Evolutionary conservation across 2,329 filamentous ascomycete species (phyloP), one percentile per base, ranked within the genome.

Genomic region (Botryotinia calthae): DNA sequence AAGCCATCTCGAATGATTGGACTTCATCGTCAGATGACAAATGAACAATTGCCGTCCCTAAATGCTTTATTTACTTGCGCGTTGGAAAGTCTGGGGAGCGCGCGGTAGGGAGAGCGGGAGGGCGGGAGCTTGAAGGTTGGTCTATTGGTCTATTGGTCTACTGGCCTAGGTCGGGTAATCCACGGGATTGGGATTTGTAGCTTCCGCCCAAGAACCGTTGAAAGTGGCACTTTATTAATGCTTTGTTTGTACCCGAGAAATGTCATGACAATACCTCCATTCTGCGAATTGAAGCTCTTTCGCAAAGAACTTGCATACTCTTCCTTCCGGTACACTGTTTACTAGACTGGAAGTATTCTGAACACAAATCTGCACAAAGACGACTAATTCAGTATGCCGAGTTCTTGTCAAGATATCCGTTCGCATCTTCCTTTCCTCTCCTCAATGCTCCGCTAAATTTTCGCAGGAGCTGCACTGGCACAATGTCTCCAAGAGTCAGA

Each of bases 371-470:
- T 14, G 18, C 20, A n/a, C 42, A 34, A 28, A 67, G 66, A 64
- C 25, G 28, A 20, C 25, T 7, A 14, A 25, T 56, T 58, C 46
- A 66, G 73, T 71, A 97, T 98, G 96, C 95, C 95, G 73, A 94
- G 93, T 83, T 98, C 95, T 76, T 99, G 96, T 85, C 93, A 95
- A 89, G 95, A 98, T 83, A 93, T 99, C 82, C 90, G 95, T 98
- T 88, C 69, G 42, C 51, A 34, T 72, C 65, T 61, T 62, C 66
- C 61, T 66, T 42, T 63, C 56, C 61, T 62, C 31, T 46, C 16
- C 22, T 48, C 65, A 65, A 64, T 72, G 48, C 44, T 68, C 69
- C 70, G 48, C 56, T 75, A 18, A 74, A 61, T 54, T 71, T 58
- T 67, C 37, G n/a, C 82, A 98, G 95, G 95, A 84, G 91, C 92